Conservation (phyloP, 176 grass and related monocot genomes). For the Triticum urartu region DNA sequence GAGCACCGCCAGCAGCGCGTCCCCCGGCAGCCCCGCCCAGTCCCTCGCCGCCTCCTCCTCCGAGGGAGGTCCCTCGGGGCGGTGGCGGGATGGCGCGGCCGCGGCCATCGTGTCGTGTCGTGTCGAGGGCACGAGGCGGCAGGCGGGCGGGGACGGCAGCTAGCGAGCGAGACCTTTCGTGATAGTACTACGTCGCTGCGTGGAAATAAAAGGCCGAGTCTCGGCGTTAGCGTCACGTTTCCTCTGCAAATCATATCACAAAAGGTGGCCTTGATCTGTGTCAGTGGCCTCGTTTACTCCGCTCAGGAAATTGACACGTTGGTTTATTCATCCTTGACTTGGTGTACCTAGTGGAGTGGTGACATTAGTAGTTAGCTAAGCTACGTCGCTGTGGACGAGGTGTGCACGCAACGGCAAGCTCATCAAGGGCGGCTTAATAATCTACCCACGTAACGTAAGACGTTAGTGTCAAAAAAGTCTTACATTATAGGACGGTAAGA, state of each 20-base stretch:
- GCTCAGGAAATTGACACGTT: background rate
- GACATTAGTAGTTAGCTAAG: background rate
- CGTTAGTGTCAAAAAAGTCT: too few relatives aligned
- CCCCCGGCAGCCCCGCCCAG: background rate
- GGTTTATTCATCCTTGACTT: background rate
- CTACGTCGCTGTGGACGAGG: background rate
- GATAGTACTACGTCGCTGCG: background rate
- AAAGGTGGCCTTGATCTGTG: background rate
- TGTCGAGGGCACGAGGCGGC: background rate
- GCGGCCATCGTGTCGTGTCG: background rate
- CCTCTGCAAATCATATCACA: background rate
- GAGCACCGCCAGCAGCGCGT: slow-evolving; percentile 1
- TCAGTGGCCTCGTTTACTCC: background rate
- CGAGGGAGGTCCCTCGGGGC: background rate
- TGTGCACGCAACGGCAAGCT: background rate
- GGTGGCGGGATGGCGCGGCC: background rate
- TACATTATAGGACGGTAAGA: too few relatives aligned
- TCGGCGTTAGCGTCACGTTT: background rate
- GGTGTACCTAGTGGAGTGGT: background rate
- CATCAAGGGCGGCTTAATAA: background rate
- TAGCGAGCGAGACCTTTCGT: background rate
- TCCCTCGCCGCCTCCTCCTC: background rate
- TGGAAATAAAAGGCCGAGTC: background rate
- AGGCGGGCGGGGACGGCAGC: background rate
- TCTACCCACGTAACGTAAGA: too few relatives aligned